These are phyloP conservation scores for Cicer cuneatum DNA, from an alignment of 306 rosid species.

Conservation along the genomic window DNA sequence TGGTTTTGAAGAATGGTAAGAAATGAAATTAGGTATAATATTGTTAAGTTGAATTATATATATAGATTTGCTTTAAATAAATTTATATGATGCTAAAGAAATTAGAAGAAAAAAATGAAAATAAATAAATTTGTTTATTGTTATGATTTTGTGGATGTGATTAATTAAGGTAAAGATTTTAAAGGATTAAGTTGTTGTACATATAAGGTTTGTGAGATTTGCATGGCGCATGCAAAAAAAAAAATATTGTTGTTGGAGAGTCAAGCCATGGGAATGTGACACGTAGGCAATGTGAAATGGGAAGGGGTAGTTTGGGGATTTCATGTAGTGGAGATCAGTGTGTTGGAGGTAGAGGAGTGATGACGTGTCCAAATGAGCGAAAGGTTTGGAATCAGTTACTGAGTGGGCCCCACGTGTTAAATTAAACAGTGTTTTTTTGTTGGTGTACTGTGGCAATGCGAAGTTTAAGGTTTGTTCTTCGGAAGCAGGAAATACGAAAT, in stretches of 20 bases:
- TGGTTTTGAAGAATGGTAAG: slow-evolving; percentile 22
- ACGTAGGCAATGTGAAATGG: background rate
- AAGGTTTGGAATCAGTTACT: background rate
- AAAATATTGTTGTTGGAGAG: background rate
- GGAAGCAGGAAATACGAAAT: background rate
- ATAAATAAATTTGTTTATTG: slow-evolving; percentile 10
- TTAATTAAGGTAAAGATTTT: slow-evolving; percentile 16
- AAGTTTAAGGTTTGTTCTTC: background rate
- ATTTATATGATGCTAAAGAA: background rate
- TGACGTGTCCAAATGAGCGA: background rate
- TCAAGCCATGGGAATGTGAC: slow-evolving; percentile 26
- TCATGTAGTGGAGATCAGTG: background rate
- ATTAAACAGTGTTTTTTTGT: background rate
- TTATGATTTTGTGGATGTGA: slow-evolving; percentile 33
- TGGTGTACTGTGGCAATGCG: background rate
- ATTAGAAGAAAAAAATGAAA: background rate
- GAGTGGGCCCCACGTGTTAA: background rate
- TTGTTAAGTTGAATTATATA: slow-evolving; percentile 16
- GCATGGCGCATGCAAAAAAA: slow-evolving; percentile 1
- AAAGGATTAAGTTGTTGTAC: slow-evolving; percentile 3
- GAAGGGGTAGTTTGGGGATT: background rate
- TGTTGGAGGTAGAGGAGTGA: background rate
- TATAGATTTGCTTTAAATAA: slow-evolving; percentile 38
- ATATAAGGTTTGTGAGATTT: slow-evolving; percentile 30
- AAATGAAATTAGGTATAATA: slow-evolving; percentile 8